Evolutionary conservation across 2,329 filamentous ascomycete genomes (phyloP), one percentile per base, ranked within the genome.

Genomic region (Ceratocystis papillata): DNA sequence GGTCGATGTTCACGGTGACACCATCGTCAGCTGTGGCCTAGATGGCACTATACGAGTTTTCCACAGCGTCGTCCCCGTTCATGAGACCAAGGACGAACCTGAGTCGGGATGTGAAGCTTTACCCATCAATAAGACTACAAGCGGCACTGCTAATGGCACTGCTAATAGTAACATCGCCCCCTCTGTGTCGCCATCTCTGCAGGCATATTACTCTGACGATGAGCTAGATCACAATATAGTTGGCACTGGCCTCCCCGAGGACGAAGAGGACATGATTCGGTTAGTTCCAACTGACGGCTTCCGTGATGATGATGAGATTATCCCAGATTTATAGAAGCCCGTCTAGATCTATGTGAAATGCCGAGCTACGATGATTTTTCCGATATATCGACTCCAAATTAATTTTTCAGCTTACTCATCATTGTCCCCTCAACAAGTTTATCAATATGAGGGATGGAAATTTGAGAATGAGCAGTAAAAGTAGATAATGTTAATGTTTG

Each of bases 1-100:
- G 82, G 84, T 87, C 30, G 84, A 87, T 69, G 79, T 83, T 2
- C 74, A 80, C 69, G 79, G 79, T 20, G 77, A 80, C 65, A 80
- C 78, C 15, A 81, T 85, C 79, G 82, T 79, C 30, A 84, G 80
- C 69, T 79, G 79, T 10, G 83, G 83, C 1, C 78, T 83, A 73
- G 83, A 85, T 69, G 75, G 78, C 66, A 76, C 75, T 41, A 78
- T 85, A 53, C 76, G 78, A 55, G 77, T 85, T 12, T 83, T 80
- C 70, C 75, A 76, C 65, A 77, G 62, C 68, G 33, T 25, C 8
- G 33, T 2, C 17, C 53, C 20, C 44, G 30, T 30, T 41, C 12
- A 12, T 15, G 37, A 41, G 12, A 10, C 37, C 37, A 41, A 12
- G 37, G 12, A 41, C 10, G 37, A 41, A 12, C 37, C 37, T 4